Percentiles rank a stretch among this genome's conserved stretches.
Conservation (phyloP, 805 yeast genomes). For the Cyberlindnera subsufficiens region DNA sequence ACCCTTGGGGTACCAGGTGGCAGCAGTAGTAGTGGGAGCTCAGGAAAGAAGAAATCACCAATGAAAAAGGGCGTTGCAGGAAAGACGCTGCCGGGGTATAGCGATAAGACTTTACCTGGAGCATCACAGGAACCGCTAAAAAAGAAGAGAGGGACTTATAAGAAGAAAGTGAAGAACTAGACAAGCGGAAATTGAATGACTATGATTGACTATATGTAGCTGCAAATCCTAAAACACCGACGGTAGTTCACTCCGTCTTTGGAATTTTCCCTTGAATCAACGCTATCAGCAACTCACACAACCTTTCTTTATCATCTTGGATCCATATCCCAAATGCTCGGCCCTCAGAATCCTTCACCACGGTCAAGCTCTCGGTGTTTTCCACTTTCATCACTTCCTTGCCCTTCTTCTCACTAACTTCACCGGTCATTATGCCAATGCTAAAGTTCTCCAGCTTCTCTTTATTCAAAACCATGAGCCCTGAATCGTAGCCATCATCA, state of each 20-base stretch:
- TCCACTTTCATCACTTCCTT: slow-evolving; percentile 56
- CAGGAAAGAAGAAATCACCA: slow-evolving; percentile 12
- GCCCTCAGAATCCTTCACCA: slow-evolving; percentile 60
- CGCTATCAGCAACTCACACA: slow-evolving; percentile 39
- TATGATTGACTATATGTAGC: neutral
- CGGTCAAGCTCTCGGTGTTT: slow-evolving; percentile 61
- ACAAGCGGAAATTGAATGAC: neutral
- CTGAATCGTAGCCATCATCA: slow-evolving; percentile 47
- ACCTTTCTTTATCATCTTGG: slow-evolving; percentile 61
- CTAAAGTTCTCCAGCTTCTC: slow-evolving; percentile 65
- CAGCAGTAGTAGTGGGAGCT: no score
- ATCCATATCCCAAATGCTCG: slow-evolving; percentile 79
- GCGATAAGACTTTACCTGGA: slow-evolving; percentile 23
- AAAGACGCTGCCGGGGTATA: slow-evolving; percentile 16
- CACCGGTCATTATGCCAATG: slow-evolving; percentile 58
- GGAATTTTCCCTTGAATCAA: slow-evolving; percentile 11
- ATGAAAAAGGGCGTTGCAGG: slow-evolving; percentile 22
- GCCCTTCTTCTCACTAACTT: slow-evolving; percentile 33
- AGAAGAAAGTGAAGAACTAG: slow-evolving; percentile 19
- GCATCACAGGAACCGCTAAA: slow-evolving; percentile 14
- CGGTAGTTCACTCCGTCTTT: no score
- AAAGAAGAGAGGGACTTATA: slow-evolving; percentile 25
- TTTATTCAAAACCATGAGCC: slow-evolving; percentile 65
- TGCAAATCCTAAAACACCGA: no score
- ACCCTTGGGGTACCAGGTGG: no score